phyloP scores from a whole-genome alignment of 257 asterid genomes.

The Jacaranda copaia region DNA sequence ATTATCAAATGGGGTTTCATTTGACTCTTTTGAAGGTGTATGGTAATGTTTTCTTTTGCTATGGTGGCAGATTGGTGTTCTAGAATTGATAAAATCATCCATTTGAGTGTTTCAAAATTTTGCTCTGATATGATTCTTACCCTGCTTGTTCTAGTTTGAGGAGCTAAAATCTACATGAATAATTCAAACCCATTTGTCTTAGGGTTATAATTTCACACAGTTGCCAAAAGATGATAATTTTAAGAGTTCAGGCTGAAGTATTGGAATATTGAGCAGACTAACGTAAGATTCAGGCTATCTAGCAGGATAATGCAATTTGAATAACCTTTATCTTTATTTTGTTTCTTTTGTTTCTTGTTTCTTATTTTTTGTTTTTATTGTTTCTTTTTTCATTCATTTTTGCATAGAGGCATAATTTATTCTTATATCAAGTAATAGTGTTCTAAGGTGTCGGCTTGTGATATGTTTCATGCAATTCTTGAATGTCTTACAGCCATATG shows the following conservation, averaged over 20 bases:
- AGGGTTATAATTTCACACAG: not conserved
- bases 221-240: not conserved
- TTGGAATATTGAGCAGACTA: slow-evolving; percentile 10
- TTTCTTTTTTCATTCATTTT: not conserved
- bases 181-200: not conserved
- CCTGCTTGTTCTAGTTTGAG: slow-evolving; percentile 7
- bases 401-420: not conserved
- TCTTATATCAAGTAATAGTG: slow-evolving; percentile 7
- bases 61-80: not conserved
- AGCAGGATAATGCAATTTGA: not conserved
- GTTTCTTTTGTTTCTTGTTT: not conserved
- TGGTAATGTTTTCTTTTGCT: slow-evolving; percentile 4
- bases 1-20: not conserved
- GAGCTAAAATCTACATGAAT: slow-evolving; percentile 24
- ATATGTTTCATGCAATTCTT: slow-evolving; percentile 8
- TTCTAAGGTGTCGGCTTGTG: slow-evolving; percentile 24
- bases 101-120: slow-evolving; percentile 6
- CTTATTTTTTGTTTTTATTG: no score
- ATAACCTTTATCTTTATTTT: not conserved
- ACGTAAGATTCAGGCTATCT: not conserved
- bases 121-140: not conserved
- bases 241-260: not conserved
- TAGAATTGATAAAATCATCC: slow-evolving; percentile 5
- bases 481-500: slow-evolving; percentile 2
- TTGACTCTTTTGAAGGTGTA: not conserved